Percentiles rank a stretch among this genome's conserved stretches.
These are phyloP conservation scores for Chaetomium olivaceum DNA, from an alignment of 2,329 filamentous ascomycete species.

Conservation along the genomic window DNA sequence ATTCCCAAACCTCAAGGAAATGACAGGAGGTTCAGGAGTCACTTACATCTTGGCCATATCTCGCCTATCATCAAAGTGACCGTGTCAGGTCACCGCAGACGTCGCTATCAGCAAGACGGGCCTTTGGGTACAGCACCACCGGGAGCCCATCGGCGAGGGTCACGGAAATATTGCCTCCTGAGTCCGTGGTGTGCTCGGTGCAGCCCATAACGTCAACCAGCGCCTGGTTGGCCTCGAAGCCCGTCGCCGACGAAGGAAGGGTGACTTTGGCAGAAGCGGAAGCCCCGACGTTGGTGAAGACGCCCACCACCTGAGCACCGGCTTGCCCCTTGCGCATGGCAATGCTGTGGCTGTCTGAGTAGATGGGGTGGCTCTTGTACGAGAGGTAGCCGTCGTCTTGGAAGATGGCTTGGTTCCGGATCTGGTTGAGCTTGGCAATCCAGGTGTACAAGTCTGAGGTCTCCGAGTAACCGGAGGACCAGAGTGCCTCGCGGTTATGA, in stretches of 20 bases:
- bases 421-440: slow-evolving; percentile 50
- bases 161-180: slow-evolving; percentile 46
- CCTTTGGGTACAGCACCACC: slow-evolving; percentile 43
- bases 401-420: slow-evolving; percentile 49
- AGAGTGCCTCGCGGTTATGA: slow-evolving; percentile 51
- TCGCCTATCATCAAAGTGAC: slow-evolving; percentile 30
- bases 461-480: slow-evolving; percentile 50
- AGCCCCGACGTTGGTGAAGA: slow-evolving; percentile 45
- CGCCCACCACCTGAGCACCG: slow-evolving; percentile 41
- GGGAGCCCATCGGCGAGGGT: slow-evolving; percentile 47
- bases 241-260: slow-evolving; percentile 41
- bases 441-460: slow-evolving; percentile 46
- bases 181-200: slow-evolving; percentile 43
- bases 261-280: slow-evolving; percentile 37
- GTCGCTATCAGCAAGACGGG: slow-evolving; percentile 39
- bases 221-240: slow-evolving; percentile 39
- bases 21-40: neutral
- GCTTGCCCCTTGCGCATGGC: slow-evolving; percentile 48
- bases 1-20: neutral
- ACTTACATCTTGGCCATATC: slow-evolving; percentile 35
- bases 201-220: slow-evolving; percentile 49
- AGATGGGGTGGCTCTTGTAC: slow-evolving; percentile 42
- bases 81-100: slow-evolving; percentile 40
- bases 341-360: slow-evolving; percentile 45
- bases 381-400: slow-evolving; percentile 42